These are phyloP conservation scores for Leccinellum rugosiceps DNA, from an alignment of 768 basidiomycete species.

Conservation along the genomic window DNA sequence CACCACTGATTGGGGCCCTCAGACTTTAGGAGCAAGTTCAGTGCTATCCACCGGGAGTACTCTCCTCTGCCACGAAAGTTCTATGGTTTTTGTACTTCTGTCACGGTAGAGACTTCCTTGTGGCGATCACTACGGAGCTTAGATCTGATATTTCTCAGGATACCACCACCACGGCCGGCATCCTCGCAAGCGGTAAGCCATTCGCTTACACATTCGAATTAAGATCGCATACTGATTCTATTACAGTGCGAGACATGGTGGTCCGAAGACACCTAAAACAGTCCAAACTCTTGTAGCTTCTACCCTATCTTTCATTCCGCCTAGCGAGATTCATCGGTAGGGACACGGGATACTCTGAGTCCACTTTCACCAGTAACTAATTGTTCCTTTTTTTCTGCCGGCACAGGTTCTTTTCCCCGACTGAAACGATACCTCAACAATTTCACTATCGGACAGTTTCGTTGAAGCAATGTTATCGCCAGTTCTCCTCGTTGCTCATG, in stretches of 20 bases:
- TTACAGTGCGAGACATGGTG: slow-evolving; percentile 75
- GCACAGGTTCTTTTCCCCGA: slow-evolving; percentile 1
- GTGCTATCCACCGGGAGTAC: slow-evolving; percentile 72
- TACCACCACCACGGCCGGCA: slow-evolving; percentile 68
- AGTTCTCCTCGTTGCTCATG: slow-evolving; percentile 1
- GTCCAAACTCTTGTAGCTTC: slow-evolving; percentile 57
- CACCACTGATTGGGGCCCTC: neutral
- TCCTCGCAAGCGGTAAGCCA: slow-evolving; percentile 67
- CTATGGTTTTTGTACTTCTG: slow-evolving; percentile 74
- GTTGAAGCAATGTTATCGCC: slow-evolving; percentile 15
- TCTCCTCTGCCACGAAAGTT: slow-evolving; percentile 73
- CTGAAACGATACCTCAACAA: slow-evolving; percentile 1
- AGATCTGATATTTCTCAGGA: slow-evolving; percentile 40
- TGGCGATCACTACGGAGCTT: neutral
- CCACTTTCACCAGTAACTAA: neutral
- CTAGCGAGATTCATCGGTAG: slow-evolving; percentile 8
- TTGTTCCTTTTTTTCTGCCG: neutral
- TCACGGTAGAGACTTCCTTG: slow-evolving; percentile 46
- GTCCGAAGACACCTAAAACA: slow-evolving; percentile 75
- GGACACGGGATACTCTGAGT: neutral
- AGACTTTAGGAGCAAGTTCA: slow-evolving; percentile 72
- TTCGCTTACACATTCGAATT: neutral
- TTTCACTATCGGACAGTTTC: slow-evolving; percentile 5
- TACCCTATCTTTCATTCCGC: neutral
- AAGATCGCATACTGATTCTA: slow-evolving; percentile 3